Evolutionary conservation across 2,329 filamentous ascomycete genomes (phyloP).

Genomic region (Hortaea sp.): DNA sequence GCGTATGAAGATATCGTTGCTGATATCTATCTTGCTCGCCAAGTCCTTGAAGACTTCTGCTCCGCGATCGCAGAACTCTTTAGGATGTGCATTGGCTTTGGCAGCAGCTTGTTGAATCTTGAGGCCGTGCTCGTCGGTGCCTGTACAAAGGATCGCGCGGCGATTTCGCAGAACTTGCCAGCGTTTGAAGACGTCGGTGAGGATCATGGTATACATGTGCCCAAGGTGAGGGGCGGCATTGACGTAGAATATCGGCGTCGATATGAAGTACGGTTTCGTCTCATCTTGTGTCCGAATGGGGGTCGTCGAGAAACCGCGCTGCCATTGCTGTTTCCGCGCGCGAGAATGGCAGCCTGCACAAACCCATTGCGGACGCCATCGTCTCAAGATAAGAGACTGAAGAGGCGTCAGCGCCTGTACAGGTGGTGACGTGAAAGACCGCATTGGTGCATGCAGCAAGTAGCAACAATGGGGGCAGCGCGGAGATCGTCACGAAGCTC

Average conservation of each 20-base stretch:
- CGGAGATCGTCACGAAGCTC: no score
- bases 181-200: constrained; percentile 83
- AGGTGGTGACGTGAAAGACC: constrained; percentile 4
- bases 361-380: constrained; percentile 28
- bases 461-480: no score
- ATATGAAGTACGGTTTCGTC: constrained; percentile 82
- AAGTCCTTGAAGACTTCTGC: constrained; percentile 70
- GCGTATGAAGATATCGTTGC: constrained; percentile 79
- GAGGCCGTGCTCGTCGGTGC: constrained; percentile 95
- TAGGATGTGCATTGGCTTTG: constrained; percentile 59
- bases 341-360: constrained; percentile 14
- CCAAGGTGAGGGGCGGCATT: constrained; percentile 94
- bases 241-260: constrained; percentile 97
- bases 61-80: constrained; percentile 81
- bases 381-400: constrained; percentile 21
- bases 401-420: constrained; percentile 18
- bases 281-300: constrained; percentile 4
- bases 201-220: constrained; percentile 85
- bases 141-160: constrained; percentile 68
- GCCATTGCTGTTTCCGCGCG: constrained; percentile 1
- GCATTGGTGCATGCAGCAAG: constrained; percentile 1
- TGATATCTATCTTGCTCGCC: constrained; percentile 57
- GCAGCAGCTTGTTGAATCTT: constrained; percentile 86
- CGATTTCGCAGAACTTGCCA: constrained; percentile 72
- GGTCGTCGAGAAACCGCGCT: constrained; percentile 4